A percentile compares a stretch with the other conserved stretches of the same genome.
These are phyloP conservation scores for Picea abies DNA, from an alignment of 83 land plant species.

Conservation along the genomic window DNA sequence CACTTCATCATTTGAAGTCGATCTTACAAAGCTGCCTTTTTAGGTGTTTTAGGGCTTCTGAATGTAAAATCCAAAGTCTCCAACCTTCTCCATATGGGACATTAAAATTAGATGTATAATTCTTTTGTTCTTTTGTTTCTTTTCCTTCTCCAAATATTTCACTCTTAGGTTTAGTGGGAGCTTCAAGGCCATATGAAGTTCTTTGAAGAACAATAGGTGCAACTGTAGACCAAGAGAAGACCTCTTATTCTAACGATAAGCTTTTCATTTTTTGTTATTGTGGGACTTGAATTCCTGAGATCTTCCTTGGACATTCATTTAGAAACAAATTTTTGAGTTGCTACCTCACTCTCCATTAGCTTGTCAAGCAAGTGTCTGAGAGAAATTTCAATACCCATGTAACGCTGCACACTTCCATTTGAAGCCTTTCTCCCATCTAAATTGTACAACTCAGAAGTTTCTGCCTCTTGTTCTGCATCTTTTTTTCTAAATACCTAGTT, in stretches of 20 bases:
- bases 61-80: too few relatives aligned
- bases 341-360: constrained; percentile 54
- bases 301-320: too few relatives aligned
- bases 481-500: too few relatives aligned
- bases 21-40: constrained; percentile 22
- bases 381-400: constrained; percentile 30
- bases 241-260: constrained; percentile 41
- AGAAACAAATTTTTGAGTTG: not conserved
- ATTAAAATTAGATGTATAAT: too few relatives aligned
- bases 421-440: not conserved
- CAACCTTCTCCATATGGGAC: too few relatives aligned
- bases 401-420: not conserved
- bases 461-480: not conserved
- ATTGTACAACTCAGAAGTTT: not conserved
- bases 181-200: constrained; percentile 48
- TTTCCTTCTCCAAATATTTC: constrained; percentile 47
- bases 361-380: constrained; percentile 40
- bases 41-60: too few relatives aligned
- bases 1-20: too few relatives aligned
- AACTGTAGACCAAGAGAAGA: constrained; percentile 51
- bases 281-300: not conserved
- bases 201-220: constrained; percentile 54
- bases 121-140: constrained; percentile 20
- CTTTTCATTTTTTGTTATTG: constrained; percentile 52
- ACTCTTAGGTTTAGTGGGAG: constrained; percentile 37